A percentile compares a stretch with the other conserved stretches of the same genome.
Evolutionary conservation across 2,329 filamentous ascomycete genomes (phyloP).

Genomic region (Botrytis paeoniae): DNA sequence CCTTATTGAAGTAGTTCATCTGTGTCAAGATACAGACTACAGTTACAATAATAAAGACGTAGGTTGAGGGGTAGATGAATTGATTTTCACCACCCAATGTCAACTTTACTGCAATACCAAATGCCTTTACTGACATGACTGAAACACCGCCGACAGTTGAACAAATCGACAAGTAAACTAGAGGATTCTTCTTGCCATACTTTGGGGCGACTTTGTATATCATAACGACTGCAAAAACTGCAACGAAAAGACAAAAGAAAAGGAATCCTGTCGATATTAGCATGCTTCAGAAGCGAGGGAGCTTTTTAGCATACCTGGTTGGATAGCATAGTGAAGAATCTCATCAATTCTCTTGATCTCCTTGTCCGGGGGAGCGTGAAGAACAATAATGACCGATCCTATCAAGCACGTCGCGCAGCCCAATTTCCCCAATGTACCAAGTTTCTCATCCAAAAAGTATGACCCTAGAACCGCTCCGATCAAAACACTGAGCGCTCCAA

Average conservation of each 20-base stretch:
- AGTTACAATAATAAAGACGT: slow-evolving; percentile 94
- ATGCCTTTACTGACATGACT: slow-evolving; percentile 98
- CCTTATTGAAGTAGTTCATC: slow-evolving; percentile 99
- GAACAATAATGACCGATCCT: slow-evolving; percentile 93
- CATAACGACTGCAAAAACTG: slow-evolving; percentile 85
- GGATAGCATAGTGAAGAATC: slow-evolving; percentile 85
- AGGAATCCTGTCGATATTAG: slow-evolving; percentile 63
- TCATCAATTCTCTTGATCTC: slow-evolving; percentile 88
- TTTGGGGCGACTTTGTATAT: slow-evolving; percentile 90
- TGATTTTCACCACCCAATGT: slow-evolving; percentile 93
- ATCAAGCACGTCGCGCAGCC: slow-evolving; percentile 96
- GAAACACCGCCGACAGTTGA: slow-evolving; percentile 95
- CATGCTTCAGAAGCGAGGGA: neutral
- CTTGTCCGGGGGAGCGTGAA: slow-evolving; percentile 93
- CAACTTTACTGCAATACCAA: slow-evolving; percentile 94
- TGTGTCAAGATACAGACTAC: slow-evolving; percentile 93
- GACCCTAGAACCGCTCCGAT: slow-evolving; percentile 93
- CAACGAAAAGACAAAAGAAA: slow-evolving; percentile 76
- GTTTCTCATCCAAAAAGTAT: slow-evolving; percentile 86
- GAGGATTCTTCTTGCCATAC: slow-evolving; percentile 91
- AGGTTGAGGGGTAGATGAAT: slow-evolving; percentile 91
- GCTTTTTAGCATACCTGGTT: slow-evolving; percentile 64
- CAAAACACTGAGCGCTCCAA: slow-evolving; percentile 89
- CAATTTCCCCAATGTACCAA: slow-evolving; percentile 88
- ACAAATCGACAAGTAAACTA: slow-evolving; percentile 97